Percentiles rank a stretch among this genome's conserved stretches.
phyloP scores from a whole-genome alignment of 23 red algal genomes.

The Gracilaria caudata region DNA sequence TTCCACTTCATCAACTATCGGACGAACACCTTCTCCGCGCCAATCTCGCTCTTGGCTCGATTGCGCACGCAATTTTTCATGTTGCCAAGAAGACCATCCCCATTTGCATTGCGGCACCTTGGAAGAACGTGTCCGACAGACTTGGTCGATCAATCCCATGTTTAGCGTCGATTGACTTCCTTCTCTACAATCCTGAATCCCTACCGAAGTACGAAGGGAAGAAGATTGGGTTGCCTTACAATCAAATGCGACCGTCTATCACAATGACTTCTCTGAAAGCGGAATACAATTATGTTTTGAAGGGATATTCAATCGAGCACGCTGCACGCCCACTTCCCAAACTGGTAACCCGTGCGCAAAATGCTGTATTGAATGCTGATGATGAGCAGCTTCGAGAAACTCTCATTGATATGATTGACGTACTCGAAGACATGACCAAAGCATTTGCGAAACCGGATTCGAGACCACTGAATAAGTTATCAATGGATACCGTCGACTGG shows the following conservation, averaged over 20 bases:
- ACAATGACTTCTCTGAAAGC: slow-evolving; percentile 3
- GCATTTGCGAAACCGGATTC: slow-evolving; percentile 23
- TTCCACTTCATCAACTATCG: neutral
- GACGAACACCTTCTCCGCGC: neutral
- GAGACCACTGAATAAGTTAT: slow-evolving; percentile 14
- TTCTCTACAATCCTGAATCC: neutral
- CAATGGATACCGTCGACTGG: slow-evolving; percentile 21
- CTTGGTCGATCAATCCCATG: slow-evolving; percentile 16
- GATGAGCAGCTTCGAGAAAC: neutral
- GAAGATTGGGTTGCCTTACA: slow-evolving; percentile 8
- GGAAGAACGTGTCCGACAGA: slow-evolving; percentile 5
- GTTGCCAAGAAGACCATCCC: slow-evolving; percentile 11
- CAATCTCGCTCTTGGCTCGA: slow-evolving; percentile 16
- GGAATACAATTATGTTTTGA: slow-evolving; percentile 16
- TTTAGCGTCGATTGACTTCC: neutral
- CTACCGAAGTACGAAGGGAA: neutral
- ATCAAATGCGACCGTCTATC: neutral
- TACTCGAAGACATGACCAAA: slow-evolving; percentile 24
- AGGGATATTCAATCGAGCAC: slow-evolving; percentile 7
- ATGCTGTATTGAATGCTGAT: slow-evolving; percentile 26
- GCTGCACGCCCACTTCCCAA: slow-evolving; percentile 26
- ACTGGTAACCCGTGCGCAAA: slow-evolving; percentile 2
- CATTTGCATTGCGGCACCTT: neutral
- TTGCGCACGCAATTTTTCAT: slow-evolving; percentile 24
- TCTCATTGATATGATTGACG: slow-evolving; percentile 14